Percentiles rank a stretch among this genome's conserved stretches.
Conservation (phyloP, 169 alveolate genomes). For the Plasmodium gaboni region DNA sequence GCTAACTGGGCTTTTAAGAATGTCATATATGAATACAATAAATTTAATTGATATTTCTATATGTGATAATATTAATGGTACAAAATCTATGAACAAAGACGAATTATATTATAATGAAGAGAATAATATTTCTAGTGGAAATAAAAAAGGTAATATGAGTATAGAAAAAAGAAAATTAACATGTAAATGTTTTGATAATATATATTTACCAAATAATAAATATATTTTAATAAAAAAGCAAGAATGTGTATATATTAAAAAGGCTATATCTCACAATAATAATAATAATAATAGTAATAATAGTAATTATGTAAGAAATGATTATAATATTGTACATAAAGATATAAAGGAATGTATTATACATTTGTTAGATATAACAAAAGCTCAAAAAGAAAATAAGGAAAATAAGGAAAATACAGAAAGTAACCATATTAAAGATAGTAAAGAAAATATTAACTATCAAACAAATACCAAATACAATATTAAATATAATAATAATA, state of each 20-base stretch:
- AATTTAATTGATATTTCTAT: conserved; percentile 41
- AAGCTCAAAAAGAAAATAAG: conserved; percentile 16
- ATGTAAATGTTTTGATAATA: conserved; percentile 50
- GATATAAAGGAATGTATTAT: conserved; percentile 52
- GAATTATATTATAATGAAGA: neutral
- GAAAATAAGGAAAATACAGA: too few species aligned
- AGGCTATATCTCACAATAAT: neutral
- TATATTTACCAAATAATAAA: conserved; percentile 65
- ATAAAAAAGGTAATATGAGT: neutral
- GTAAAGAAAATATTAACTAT: too few species aligned
- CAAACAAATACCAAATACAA: too few species aligned
- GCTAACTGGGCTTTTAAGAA: conserved; percentile 53
- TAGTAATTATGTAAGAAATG: neutral
- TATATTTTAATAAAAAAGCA: conserved; percentile 39
- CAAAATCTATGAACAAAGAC: neutral
- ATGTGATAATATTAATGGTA: conserved; percentile 24
- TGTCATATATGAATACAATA: conserved; percentile 60
- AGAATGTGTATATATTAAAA: conserved; percentile 18
- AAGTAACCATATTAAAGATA: too few species aligned
- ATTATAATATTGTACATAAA: conserved; percentile 36
- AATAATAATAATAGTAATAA: too few species aligned
- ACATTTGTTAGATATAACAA: conserved; percentile 54
- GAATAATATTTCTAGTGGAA: neutral
- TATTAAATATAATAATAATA: too few species aligned
- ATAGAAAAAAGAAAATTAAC: neutral